A percentile compares a stretch with the other conserved stretches of the same genome.
phyloP scores from a whole-genome alignment of 1,139 yeast genomes.

The Candida tropicalis region DNA sequence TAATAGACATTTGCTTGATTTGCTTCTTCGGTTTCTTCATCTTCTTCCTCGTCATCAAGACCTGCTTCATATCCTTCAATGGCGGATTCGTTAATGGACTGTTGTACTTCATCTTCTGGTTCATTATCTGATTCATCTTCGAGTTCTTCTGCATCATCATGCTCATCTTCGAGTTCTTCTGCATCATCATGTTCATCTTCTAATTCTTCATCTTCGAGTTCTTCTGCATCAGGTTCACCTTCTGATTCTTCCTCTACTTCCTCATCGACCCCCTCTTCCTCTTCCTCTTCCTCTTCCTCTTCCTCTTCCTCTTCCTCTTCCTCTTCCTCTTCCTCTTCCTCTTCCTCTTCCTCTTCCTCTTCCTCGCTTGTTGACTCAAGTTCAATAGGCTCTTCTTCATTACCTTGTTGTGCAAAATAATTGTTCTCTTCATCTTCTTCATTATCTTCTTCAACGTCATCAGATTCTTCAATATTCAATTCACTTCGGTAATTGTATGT shows the following conservation, averaged over 20 bases:
- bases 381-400: constrained; percentile 1
- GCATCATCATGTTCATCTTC: constrained; percentile 2
- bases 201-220: constrained; percentile 18
- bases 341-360: constrained; percentile 6
- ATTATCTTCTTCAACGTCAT: constrained; percentile 11
- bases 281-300: neutral
- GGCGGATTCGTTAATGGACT: constrained; percentile 6
- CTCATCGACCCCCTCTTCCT: neutral
- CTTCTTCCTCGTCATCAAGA: constrained; percentile 22
- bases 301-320: constrained; percentile 16
- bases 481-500: constrained; percentile 1
- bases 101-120: constrained; percentile 3
- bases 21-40: constrained; percentile 14
- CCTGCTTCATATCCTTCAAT: constrained; percentile 21
- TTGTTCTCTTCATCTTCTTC: constrained; percentile 9
- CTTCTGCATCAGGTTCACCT: constrained; percentile 3
- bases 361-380: neutral
- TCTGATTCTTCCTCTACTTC: neutral
- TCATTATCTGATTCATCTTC: constrained; percentile 23
- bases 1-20: constrained; percentile 14
- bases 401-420: constrained; percentile 1
- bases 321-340: constrained; percentile 13
- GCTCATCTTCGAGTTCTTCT: constrained; percentile 7
- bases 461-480: constrained; percentile 7
- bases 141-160: constrained; percentile 21